phyloP scores from a whole-genome alignment of 2,329 filamentous ascomycete species.

The Exophiala phaeomuriformis region DNA sequence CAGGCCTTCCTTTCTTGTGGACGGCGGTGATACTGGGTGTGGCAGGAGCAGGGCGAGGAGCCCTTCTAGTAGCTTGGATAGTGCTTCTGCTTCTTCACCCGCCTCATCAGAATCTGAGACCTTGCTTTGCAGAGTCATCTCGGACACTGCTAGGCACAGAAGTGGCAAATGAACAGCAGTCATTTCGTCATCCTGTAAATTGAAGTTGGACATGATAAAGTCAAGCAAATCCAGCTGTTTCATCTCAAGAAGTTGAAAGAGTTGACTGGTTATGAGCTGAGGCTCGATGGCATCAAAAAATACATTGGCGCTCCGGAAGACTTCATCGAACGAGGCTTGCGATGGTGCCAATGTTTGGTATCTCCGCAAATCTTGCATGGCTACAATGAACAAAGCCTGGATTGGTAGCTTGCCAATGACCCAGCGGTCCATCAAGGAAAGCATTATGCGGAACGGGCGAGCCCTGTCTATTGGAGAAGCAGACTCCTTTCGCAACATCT shows the following conservation, averaged over 20 bases:
- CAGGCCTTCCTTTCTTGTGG: background rate
- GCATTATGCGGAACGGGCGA: slow-evolving; percentile 79
- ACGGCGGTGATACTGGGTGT: background rate
- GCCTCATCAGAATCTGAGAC: background rate
- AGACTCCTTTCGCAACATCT: slow-evolving; percentile 60
- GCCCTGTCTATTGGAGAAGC: slow-evolving; percentile 60
- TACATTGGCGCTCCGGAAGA: slow-evolving; percentile 83
- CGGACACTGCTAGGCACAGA: slow-evolving; percentile 22
- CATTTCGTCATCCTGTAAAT: slow-evolving; percentile 93
- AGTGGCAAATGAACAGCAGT: slow-evolving; percentile 23
- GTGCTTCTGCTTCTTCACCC: slow-evolving; percentile 41
- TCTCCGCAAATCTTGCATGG: slow-evolving; percentile 68
- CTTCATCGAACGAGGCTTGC: slow-evolving; percentile 72
- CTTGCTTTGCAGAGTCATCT: slow-evolving; percentile 14
- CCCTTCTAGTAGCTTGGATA: slow-evolving; percentile 29
- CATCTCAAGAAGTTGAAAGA: slow-evolving; percentile 49
- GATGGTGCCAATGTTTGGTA: slow-evolving; percentile 61
- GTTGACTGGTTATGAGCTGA: slow-evolving; percentile 80
- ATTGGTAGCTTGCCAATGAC: slow-evolving; percentile 89
- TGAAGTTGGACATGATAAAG: slow-evolving; percentile 83
- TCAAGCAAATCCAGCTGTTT: slow-evolving; percentile 63
- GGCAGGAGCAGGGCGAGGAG: slow-evolving; percentile 28
- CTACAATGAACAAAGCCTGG: slow-evolving; percentile 78
- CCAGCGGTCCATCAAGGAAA: slow-evolving; percentile 97
- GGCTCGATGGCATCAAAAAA: slow-evolving; percentile 98